A percentile compares a stretch with the other conserved stretches of the same genome.
Evolutionary conservation across 345 rosid species (phyloP).

Genomic region (Conringia planisiliqua): DNA sequence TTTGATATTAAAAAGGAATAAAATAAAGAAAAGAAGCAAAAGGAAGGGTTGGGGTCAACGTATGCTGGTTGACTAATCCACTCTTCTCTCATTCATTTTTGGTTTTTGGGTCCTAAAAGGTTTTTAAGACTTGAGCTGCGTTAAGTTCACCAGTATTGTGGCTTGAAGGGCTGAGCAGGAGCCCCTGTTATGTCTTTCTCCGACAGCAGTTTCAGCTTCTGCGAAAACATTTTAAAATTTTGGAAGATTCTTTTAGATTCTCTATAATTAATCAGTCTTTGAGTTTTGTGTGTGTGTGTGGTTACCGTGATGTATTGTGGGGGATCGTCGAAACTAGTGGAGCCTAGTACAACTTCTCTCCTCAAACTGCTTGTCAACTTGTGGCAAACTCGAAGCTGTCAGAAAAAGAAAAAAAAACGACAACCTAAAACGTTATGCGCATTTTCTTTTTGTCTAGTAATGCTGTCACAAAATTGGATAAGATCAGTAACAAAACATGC

Average conservation of each 20-base stretch:
- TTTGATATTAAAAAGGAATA: neutral
- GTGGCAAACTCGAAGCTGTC: constrained; percentile 85
- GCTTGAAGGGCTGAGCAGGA: constrained; percentile 31
- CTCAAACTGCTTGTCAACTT: constrained; percentile 75
- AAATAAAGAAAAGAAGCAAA: neutral
- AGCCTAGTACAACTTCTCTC: constrained; percentile 88
- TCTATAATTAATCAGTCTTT: neutral
- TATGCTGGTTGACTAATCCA: neutral
- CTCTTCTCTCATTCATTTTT: neutral
- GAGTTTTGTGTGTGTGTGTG: neutral
- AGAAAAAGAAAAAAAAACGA: neutral
- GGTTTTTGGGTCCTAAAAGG: neutral
- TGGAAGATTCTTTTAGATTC: neutral
- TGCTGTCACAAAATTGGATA: neutral
- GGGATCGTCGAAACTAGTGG: constrained; percentile 78
- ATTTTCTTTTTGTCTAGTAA: neutral
- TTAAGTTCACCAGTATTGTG: constrained; percentile 32
- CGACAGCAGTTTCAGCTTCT: constrained; percentile 68
- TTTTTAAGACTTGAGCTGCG: neutral
- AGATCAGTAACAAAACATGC: constrained; percentile 10
- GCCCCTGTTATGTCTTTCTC: constrained; percentile 36
- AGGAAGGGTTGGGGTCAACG: neutral
- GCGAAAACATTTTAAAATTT: constrained; percentile 10
- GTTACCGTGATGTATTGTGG: constrained; percentile 69
- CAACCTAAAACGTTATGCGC: neutral